Conservation (phyloP, 306 rosid species). For the Cucumis melo region DNA sequence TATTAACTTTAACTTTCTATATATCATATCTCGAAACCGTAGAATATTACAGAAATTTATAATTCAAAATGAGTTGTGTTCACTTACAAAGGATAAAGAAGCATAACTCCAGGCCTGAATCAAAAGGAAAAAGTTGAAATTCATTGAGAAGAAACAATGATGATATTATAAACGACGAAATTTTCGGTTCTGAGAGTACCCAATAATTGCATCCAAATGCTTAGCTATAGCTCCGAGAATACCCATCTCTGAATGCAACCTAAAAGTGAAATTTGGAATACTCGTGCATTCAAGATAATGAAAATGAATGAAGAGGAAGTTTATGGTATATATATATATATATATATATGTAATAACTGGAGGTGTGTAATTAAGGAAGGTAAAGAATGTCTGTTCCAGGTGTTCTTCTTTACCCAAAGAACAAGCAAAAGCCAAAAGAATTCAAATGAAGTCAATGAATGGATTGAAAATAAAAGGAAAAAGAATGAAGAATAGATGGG, state of each 20-base stretch:
- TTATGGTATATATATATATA: neutral
- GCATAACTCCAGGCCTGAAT: slow-evolving; percentile 80
- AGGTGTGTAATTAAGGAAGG: slow-evolving; percentile 14
- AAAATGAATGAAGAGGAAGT: neutral
- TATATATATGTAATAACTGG: too few species aligned
- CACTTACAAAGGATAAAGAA: slow-evolving; percentile 84
- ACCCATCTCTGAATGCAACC: slow-evolving; percentile 34
- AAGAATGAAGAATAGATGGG: neutral
- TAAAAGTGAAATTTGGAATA: neutral
- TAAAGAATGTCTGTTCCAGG: slow-evolving; percentile 31
- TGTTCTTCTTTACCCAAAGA: slow-evolving; percentile 41
- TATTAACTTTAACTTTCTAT: neutral
- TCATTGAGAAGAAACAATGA: neutral
- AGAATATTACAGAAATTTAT: neutral
- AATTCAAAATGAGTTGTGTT: neutral
- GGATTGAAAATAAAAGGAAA: neutral
- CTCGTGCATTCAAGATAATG: neutral
- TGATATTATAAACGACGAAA: neutral
- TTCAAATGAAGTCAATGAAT: neutral
- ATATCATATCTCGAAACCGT: neutral
- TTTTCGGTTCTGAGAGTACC: slow-evolving; percentile 25
- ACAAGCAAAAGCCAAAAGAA: slow-evolving; percentile 18
- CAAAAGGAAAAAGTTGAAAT: neutral
- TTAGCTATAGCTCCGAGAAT: slow-evolving; percentile 51
- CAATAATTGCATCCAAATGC: slow-evolving; percentile 53